These are phyloP conservation scores for Nidularia pulvinata DNA, from an alignment of 768 basidiomycete species.

Conservation along the genomic window DNA sequence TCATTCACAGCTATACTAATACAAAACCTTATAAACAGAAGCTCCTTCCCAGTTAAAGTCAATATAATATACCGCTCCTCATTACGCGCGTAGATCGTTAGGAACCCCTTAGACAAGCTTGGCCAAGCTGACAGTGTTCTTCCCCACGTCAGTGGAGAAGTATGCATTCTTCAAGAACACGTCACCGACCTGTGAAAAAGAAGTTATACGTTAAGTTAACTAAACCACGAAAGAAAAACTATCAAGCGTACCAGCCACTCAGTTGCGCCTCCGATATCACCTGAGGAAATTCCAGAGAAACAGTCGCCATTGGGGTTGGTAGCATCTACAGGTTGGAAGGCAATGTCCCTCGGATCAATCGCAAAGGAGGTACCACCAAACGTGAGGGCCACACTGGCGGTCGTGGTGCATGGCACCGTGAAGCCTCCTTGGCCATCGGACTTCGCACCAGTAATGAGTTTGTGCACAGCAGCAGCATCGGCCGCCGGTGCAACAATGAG, in stretches of 20 bases:
- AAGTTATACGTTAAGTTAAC: slow-evolving; percentile 6
- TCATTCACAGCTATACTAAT: too few relatives aligned
- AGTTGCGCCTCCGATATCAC: slow-evolving; percentile 54
- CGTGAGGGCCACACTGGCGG: slow-evolving; percentile 38
- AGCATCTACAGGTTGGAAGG: slow-evolving; percentile 50
- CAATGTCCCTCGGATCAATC: slow-evolving; percentile 68
- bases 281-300: slow-evolving; percentile 67
- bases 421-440: slow-evolving; percentile 45
- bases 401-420: slow-evolving; percentile 49
- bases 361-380: slow-evolving; percentile 46
- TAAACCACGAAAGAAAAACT: not conserved
- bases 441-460: slow-evolving; percentile 38
- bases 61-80: not conserved
- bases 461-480: slow-evolving; percentile 39
- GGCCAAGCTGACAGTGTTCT: slow-evolving; percentile 62
- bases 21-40: too few relatives aligned
- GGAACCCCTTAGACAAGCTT: slow-evolving; percentile 32
- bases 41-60: too few relatives aligned
- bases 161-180: slow-evolving; percentile 81
- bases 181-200: slow-evolving; percentile 47
- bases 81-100: not conserved
- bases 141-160: slow-evolving; percentile 60
- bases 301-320: slow-evolving; percentile 62
- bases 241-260: slow-evolving; percentile 61
- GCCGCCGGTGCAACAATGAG: slow-evolving; percentile 43